phyloP scores from a whole-genome alignment of 2,329 filamentous ascomycete genomes.

The Ceratocystis albifundus region DNA sequence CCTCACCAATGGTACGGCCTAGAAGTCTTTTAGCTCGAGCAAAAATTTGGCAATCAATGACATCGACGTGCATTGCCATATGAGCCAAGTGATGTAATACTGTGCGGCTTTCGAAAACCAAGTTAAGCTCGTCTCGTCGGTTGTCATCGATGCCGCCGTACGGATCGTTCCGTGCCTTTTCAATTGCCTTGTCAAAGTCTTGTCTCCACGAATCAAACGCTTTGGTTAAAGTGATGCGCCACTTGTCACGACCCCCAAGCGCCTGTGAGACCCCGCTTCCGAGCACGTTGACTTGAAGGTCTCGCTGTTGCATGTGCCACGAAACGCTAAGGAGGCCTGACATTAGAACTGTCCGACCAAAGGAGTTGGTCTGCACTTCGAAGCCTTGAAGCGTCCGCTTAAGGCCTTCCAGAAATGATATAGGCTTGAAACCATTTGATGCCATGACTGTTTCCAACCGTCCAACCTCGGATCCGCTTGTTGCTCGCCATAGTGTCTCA shows the following conservation, averaged over 20 bases:
- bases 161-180: constrained; percentile 46
- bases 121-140: constrained; percentile 27
- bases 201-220: constrained; percentile 91
- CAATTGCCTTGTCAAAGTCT: constrained; percentile 75
- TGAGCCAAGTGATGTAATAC: constrained; percentile 89
- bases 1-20: constrained; percentile 69
- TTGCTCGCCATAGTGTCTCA: constrained; percentile 83
- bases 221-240: constrained; percentile 71
- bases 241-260: constrained; percentile 78
- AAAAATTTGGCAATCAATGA: constrained; percentile 95
- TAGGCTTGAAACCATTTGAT: constrained; percentile 70
- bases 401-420: constrained; percentile 79
- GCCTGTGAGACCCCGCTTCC: constrained; percentile 60
- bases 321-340: constrained; percentile 83
- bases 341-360: constrained; percentile 88
- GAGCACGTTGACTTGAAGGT: constrained; percentile 80
- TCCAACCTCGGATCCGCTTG: constrained; percentile 74
- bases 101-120: constrained; percentile 74
- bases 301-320: constrained; percentile 96
- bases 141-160: constrained; percentile 30
- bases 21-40: constrained; percentile 76
- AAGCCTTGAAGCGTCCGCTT: constrained; percentile 82
- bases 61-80: constrained; percentile 95
- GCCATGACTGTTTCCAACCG: constrained; percentile 70
- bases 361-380: constrained; percentile 79